Conservation (phyloP, 176 grass and related monocot genomes). For the Rhynchospora pubera region DNA sequence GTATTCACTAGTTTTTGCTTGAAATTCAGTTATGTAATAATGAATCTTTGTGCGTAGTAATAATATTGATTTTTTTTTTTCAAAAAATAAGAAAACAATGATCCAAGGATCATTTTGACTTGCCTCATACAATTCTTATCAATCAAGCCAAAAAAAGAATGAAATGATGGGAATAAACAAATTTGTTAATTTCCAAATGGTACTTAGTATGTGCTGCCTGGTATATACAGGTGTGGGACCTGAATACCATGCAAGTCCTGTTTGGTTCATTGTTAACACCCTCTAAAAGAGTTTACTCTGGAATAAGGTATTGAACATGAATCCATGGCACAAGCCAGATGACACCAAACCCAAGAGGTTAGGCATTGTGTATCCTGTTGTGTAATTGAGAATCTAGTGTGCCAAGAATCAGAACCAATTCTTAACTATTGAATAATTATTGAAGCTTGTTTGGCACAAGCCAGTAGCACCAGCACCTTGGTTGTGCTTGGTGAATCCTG, state of each 20-base stretch:
- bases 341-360: neutral
- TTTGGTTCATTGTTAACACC: neutral
- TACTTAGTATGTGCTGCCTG: neutral
- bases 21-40: neutral
- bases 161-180: neutral
- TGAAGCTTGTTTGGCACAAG: too few relatives aligned
- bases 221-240: neutral
- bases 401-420: neutral
- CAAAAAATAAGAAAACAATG: neutral
- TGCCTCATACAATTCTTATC: neutral
- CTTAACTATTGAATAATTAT: neutral
- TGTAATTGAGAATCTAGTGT: neutral
- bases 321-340: neutral
- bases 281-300: neutral
- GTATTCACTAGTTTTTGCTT: constrained; percentile 25
- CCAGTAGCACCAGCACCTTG: too few relatives aligned
- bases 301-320: neutral
- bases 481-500: too few relatives aligned
- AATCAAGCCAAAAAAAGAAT: neutral
- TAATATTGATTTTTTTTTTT: neutral
- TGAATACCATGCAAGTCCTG: neutral
- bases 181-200: neutral
- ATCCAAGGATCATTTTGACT: neutral
- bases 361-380: neutral
- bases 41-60: neutral